Percentiles rank a stretch among this genome's conserved stretches.
Conservation (phyloP, 1,284 basidiomycete genomes). For the Peniophora sp. region DNA sequence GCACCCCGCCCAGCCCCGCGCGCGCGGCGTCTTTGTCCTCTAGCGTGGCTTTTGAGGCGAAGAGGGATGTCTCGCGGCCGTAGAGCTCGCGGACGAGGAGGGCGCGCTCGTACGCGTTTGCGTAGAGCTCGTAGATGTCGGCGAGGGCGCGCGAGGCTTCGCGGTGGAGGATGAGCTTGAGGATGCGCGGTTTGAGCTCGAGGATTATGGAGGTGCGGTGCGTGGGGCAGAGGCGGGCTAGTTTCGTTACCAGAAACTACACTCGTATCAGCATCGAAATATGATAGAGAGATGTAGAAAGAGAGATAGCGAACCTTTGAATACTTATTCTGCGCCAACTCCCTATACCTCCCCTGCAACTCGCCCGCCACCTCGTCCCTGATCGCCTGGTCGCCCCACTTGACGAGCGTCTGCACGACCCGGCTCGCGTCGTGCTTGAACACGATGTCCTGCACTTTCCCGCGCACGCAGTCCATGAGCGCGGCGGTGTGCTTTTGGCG, state of each 20-base stretch:
- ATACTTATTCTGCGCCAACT: conserved; percentile 79
- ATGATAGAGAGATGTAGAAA: background rate
- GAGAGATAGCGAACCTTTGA: conserved; percentile 74
- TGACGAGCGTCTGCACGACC: conserved; percentile 81
- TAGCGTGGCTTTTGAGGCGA: conserved; percentile 49
- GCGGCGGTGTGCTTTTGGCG: conserved; percentile 64
- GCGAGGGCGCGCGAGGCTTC: conserved; percentile 78
- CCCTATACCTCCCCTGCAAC: conserved; percentile 71
- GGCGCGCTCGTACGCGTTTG: conserved; percentile 75
- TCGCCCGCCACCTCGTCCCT: conserved; percentile 74
- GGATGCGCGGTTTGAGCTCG: conserved; percentile 69
- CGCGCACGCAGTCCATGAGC: conserved; percentile 69
- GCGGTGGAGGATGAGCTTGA: conserved; percentile 72
- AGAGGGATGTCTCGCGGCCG: conserved; percentile 76
- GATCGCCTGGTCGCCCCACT: conserved; percentile 73
- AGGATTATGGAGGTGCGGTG: conserved; percentile 67
- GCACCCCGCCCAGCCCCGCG: conserved; percentile 56
- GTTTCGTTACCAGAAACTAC: conserved; percentile 79
- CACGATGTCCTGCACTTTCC: conserved; percentile 76
- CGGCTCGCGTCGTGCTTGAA: conserved; percentile 87
- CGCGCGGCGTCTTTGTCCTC: conserved; percentile 56
- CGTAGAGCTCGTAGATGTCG: conserved; percentile 81
- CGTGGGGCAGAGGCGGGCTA: conserved; percentile 70
- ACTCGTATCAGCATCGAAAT: background rate
- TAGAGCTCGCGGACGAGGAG: conserved; percentile 81